These are phyloP conservation scores for Cardamine resedifolia DNA, from an alignment of 345 rosid species.

Conservation along the genomic window DNA sequence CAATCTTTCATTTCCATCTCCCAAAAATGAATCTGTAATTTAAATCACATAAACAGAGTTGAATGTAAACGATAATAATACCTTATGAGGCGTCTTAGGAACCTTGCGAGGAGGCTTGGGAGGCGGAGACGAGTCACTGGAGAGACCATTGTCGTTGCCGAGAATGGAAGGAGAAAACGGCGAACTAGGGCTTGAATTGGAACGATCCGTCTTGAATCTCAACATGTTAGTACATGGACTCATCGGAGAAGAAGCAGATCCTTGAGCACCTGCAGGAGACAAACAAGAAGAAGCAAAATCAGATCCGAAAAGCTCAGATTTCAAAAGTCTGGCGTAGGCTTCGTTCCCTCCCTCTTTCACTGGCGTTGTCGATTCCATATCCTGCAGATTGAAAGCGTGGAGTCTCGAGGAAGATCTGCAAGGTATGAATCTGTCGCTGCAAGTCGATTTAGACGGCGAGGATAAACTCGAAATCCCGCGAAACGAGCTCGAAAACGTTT, in stretches of 20 bases:
- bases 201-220: constrained; percentile 75
- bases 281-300: constrained; percentile 61
- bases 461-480: constrained; percentile 68
- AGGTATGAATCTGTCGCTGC: constrained; percentile 94
- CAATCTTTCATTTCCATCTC: not conserved
- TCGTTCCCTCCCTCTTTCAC: constrained; percentile 93
- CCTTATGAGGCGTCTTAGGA: constrained; percentile 98
- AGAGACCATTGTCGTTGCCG: constrained; percentile 61
- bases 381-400: constrained; percentile 79
- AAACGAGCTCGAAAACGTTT: constrained; percentile 57
- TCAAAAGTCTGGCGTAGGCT: constrained; percentile 70
- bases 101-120: constrained; percentile 90
- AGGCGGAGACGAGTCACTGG: constrained; percentile 70
- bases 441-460: constrained; percentile 75
- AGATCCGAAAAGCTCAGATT: constrained; percentile 90
- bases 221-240: constrained; percentile 81
- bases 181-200: constrained; percentile 64
- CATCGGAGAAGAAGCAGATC: constrained; percentile 61
- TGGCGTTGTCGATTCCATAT: constrained; percentile 59
- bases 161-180: constrained; percentile 83
- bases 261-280: constrained; percentile 75
- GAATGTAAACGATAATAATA: constrained; percentile 6
- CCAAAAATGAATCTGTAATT: not conserved
- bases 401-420: constrained; percentile 95
- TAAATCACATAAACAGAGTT: not conserved